Evolutionary conservation across 768 basidiomycete genomes (phyloP), one percentile per base, ranked within the genome.

Genomic region (Amanita jacksonii): DNA sequence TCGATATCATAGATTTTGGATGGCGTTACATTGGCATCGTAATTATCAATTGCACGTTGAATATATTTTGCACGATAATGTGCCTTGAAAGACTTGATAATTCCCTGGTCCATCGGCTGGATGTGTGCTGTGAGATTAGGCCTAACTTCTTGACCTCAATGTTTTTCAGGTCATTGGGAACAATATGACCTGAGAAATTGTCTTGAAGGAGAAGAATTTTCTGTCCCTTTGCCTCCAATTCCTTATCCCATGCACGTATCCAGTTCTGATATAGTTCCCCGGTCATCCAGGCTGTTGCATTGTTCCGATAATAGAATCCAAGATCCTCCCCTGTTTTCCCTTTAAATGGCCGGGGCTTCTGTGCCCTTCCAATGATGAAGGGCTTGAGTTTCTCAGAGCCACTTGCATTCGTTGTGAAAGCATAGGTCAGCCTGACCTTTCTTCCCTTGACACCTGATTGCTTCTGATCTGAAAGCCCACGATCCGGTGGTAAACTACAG

Each of bases 261-360:
- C 63, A 69, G 19, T 63, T 56, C 30, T 62, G 51, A 54, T 62
- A 69, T 1, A 66, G 47, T 8, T 39, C 30, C 0, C 52, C 24
- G 0, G 59, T 66, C 65, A 67, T 69, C 65, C 63, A 67, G 2
- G 63, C 61, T 41, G 61, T 69, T 18, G 49, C 51, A 51, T 67
- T 69, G 52, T 59, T 62, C 9, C 51, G 51, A 38, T 67, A 67
- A 42, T 55, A 47, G 43, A 65, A 67, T 1, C 63, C 58, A 18
- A 65, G 54, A 41, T 62, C 51, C 12, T 25, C 47, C 6, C 53
- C 64, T 22, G 51, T 48, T 36, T 63, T 61, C 27, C 54, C 54
- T 3, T 51, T 37, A 45, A 66, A 66, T 5, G 52, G 45, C 9
- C 53, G 51, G 12, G 66, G 66, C 25, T 46, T 24, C 25, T 34